phyloP scores from a whole-genome alignment of 2,329 filamentous ascomycete genomes.

The Diaporthe batatas region DNA sequence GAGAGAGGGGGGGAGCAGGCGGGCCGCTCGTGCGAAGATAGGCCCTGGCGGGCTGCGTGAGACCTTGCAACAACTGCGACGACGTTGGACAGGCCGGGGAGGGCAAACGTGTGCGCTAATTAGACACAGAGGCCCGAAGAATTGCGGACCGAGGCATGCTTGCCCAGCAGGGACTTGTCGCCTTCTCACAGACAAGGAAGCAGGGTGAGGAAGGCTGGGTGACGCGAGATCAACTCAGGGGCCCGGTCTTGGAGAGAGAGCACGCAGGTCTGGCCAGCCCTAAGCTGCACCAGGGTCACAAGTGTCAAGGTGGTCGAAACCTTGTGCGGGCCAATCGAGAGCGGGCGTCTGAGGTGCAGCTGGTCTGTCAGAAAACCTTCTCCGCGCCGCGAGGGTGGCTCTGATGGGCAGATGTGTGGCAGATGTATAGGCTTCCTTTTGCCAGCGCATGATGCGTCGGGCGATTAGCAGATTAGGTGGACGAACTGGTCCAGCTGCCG shows the following conservation, averaged over 20 bases:
- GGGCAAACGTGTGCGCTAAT: conserved; percentile 37
- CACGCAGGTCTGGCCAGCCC: conserved; percentile 18
- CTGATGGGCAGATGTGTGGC: background rate
- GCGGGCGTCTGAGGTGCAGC: conserved; percentile 20
- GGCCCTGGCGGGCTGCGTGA: conserved; percentile 28
- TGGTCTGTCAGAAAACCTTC: conserved; percentile 29
- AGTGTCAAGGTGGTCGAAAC: conserved; percentile 27
- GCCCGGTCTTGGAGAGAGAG: background rate
- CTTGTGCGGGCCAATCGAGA: conserved; percentile 29
- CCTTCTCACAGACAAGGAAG: conserved; percentile 1
- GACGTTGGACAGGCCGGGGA: conserved; percentile 7
- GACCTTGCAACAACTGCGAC: conserved; percentile 9
- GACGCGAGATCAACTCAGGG: conserved; percentile 27
- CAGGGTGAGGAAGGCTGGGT: conserved; percentile 22
- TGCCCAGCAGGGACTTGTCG: background rate
- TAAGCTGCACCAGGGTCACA: conserved; percentile 33
- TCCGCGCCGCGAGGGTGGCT: conserved; percentile 8
- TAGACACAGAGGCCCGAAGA: conserved; percentile 6
- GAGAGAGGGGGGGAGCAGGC: conserved; percentile 1
- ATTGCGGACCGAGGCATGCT: conserved; percentile 26
- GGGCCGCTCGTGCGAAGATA: conserved; percentile 27
- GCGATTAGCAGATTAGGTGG: conserved; percentile 19
- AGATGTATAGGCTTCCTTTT: conserved; percentile 20
- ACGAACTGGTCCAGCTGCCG: conserved; percentile 8
- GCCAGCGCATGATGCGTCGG: conserved; percentile 38